A percentile compares a stretch with the other conserved stretches of the same genome.
phyloP scores from a whole-genome alignment of 2,329 filamentous ascomycete species.

The Coniochaeta sp. region DNA sequence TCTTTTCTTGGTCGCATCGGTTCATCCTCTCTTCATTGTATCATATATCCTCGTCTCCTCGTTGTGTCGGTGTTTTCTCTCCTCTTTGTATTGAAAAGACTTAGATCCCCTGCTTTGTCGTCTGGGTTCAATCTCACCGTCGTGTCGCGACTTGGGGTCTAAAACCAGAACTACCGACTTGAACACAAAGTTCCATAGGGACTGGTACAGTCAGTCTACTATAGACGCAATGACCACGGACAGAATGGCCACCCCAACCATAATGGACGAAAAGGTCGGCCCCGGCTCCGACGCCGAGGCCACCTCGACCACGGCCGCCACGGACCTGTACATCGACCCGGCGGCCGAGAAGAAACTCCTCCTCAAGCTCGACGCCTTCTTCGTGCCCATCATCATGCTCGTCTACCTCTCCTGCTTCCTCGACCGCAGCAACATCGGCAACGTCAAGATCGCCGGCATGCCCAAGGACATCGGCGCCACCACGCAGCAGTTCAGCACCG shows the following conservation, averaged over 20 bases:
- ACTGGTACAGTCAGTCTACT: too few species aligned
- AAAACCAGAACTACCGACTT: too few species aligned
- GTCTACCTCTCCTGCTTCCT: conserved; percentile 48
- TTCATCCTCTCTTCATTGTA: neutral
- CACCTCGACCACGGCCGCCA: neutral
- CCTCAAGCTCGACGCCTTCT: conserved; percentile 22
- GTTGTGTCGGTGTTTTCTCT: too few species aligned
- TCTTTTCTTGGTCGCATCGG: too few species aligned
- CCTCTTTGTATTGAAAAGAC: too few species aligned
- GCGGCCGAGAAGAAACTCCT: conserved; percentile 20
- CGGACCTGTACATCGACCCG: conserved; percentile 15
- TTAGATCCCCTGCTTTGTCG: too few species aligned
- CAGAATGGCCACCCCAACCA: neutral
- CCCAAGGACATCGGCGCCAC: conserved; percentile 33
- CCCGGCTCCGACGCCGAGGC: neutral
- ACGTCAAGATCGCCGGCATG: conserved; percentile 39
- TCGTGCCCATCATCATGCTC: conserved; percentile 33
- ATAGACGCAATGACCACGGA: neutral
- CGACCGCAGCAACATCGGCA: conserved; percentile 47
- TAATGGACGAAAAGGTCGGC: neutral
- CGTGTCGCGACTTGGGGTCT: too few species aligned
- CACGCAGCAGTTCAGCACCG: conserved; percentile 33
- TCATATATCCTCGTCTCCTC: too few species aligned
- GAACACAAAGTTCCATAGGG: too few species aligned
- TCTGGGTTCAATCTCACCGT: too few species aligned